These are phyloP conservation scores for Dissophora ornata DNA, from an alignment of 192 early-diverging fungal species.

Conservation along the genomic window DNA sequence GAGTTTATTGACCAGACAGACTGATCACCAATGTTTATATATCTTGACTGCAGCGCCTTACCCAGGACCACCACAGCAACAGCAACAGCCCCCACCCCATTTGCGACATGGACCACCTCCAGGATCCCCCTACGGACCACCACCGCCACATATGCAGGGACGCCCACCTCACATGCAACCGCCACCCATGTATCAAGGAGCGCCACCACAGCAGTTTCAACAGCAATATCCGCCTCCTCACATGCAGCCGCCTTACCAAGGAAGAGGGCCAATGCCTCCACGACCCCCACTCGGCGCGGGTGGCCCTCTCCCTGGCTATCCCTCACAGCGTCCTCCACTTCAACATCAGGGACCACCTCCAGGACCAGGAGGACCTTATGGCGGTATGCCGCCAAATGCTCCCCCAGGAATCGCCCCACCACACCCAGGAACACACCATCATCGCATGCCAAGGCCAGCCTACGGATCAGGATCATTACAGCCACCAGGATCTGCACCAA, in stretches of 20 bases:
- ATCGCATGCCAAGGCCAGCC: conserved; percentile 10
- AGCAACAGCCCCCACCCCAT: conserved; percentile 25
- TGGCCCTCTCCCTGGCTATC: conserved; percentile 7
- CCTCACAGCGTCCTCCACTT: not conserved
- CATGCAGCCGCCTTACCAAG: not conserved
- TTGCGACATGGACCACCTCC: conserved; percentile 30
- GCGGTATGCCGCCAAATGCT: conserved; percentile 1
- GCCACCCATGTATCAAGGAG: conserved; percentile 21
- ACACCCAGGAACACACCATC: conserved; percentile 13
- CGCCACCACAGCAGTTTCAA: conserved; percentile 29
- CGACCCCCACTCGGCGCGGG: conserved; percentile 17
- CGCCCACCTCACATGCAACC: conserved; percentile 9
- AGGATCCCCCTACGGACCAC: conserved; percentile 29
- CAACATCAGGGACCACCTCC: conserved; percentile 19
- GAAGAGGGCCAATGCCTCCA: not conserved
- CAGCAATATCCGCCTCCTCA: conserved; percentile 21
- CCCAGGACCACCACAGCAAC: conserved; percentile 24
- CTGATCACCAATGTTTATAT: too few relatives aligned
- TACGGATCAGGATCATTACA: conserved; percentile 23
- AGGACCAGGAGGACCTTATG: conserved; percentile 16
- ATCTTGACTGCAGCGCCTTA: too few relatives aligned
- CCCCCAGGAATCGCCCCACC: not conserved
- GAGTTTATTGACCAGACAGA: not conserved
- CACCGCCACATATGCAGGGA: conserved; percentile 37
- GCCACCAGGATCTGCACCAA: conserved; percentile 24